A percentile compares a stretch with the other conserved stretches of the same genome.
These are phyloP conservation scores for Cucumis melo DNA, from an alignment of 306 rosid genomes.

Conservation along the genomic window DNA sequence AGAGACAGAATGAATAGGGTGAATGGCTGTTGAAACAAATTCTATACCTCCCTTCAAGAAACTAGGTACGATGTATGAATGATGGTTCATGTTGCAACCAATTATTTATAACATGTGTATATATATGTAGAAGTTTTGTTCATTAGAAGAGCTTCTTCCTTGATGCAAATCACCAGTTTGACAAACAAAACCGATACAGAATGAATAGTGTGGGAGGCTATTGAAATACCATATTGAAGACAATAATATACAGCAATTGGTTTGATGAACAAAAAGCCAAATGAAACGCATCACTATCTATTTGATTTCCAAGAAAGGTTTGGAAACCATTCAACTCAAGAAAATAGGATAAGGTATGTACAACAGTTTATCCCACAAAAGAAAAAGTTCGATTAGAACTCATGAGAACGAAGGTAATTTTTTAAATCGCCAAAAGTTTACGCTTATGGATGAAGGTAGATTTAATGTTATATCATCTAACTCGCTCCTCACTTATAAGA, in stretches of 20 bases:
- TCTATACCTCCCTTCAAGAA: neutral
- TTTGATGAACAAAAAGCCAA: neutral
- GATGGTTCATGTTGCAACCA: neutral
- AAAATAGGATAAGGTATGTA: neutral
- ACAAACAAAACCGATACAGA: neutral
- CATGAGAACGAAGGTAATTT: neutral
- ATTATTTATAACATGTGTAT: neutral
- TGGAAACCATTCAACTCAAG: neutral
- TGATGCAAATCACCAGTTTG: neutral
- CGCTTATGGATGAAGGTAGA: too few species aligned
- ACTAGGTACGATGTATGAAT: neutral
- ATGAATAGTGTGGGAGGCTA: neutral
- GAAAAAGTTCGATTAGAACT: neutral
- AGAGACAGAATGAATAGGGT: neutral
- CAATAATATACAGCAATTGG: neutral
- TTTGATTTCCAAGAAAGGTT: neutral
- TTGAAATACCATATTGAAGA: neutral
- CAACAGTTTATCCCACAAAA: neutral
- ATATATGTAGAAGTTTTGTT: neutral
- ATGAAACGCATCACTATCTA: neutral
- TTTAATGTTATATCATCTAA: too few species aligned
- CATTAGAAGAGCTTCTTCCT: neutral
- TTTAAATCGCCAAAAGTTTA: too few species aligned
- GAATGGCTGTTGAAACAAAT: neutral
- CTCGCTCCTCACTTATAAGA: too few species aligned